A percentile compares a stretch with the other conserved stretches of the same genome.
Evolutionary conservation across 164 flowering plant genomes (phyloP).

Genomic region (Buxus sempervirens): DNA sequence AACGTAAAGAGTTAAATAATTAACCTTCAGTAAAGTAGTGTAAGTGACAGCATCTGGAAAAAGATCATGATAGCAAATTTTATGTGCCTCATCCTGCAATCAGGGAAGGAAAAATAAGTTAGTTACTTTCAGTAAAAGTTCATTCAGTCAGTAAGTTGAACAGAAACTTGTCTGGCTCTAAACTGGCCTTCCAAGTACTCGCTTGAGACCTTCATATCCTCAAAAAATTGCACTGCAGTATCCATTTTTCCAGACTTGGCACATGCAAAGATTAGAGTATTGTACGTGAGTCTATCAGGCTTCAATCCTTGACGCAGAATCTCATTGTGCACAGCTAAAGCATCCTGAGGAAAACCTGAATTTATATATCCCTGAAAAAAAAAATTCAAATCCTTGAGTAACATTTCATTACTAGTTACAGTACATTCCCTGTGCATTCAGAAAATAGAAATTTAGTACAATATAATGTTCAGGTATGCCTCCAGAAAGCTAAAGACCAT

Average conservation of each 20-base stretch:
- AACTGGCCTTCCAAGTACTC: slow-evolving; percentile 47
- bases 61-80: slow-evolving; percentile 22
- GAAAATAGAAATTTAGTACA: neutral
- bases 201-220: slow-evolving; percentile 73
- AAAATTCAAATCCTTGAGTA: slow-evolving; percentile 7
- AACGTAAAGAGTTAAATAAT: neutral
- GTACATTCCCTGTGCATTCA: neutral
- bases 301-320: slow-evolving; percentile 47
- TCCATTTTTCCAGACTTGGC: slow-evolving; percentile 50
- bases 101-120: slow-evolving; percentile 10
- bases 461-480: too few relatives aligned
- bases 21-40: slow-evolving; percentile 64
- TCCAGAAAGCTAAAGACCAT: too few relatives aligned
- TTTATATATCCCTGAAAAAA: slow-evolving; percentile 57
- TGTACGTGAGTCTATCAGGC: slow-evolving; percentile 61
- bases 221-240: slow-evolving; percentile 44
- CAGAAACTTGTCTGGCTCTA: slow-evolving; percentile 30
- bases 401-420: neutral
- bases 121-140: too few relatives aligned
- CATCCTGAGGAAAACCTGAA: slow-evolving; percentile 45
- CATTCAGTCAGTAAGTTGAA: too few relatives aligned
- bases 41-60: slow-evolving; percentile 63
- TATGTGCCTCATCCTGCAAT: slow-evolving; percentile 53
- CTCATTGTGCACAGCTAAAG: slow-evolving; percentile 45
- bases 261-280: slow-evolving; percentile 59